Evolutionary conservation across 176 grass and related monocot species (phyloP), one percentile per base, ranked within the genome.

Genomic region (Zoysia pacifica): DNA sequence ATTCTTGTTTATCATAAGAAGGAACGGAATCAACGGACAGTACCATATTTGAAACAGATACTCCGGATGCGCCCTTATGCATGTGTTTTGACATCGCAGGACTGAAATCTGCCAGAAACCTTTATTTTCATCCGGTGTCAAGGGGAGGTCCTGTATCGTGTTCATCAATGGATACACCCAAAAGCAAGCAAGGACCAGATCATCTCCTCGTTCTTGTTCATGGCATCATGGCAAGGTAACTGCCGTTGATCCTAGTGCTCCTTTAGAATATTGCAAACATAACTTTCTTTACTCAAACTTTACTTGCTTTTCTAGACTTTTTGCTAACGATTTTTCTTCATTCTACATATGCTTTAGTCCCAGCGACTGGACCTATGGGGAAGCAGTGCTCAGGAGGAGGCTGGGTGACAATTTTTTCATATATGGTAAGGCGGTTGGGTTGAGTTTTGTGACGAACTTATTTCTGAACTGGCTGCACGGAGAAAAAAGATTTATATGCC

Each of bases 121-220:
- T 68, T 16, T 68, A n/a, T 68, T 52, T 37, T n/a, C 14, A 39
- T 14, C 68, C 62, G 38, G 6, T 43, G 47, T 67, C 62, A 16
- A 79, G 62, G 60, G 75, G 65, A 42, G 43, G 9, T 77, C 36
- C 18, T 46, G 62, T 38, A 45, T 20, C 18, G 1, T 13, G 48
- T 72, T 87, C 81, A n/a, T 74, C 84, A 8, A 63, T 65, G 63
- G 82, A 82, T 35, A 18, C 62, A 16, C 73, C 82, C 56, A 76
- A 67, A 69, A 81, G 42, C 65, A 89, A 90, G n/a, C 77, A 68
- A 69, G 84, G 54, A 71, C 94, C 91, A 19, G 89, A 94, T 19
- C 94, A 97, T 87, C 91, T 97, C 69, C 87, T 97, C 67, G 63
- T 94, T 77, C 87, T 97, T 79, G 91, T 97, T 53, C 94, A 94